Evolutionary conservation across 2,329 filamentous ascomycete species (phyloP).

Genomic region (Calcarisporium arbuscula): DNA sequence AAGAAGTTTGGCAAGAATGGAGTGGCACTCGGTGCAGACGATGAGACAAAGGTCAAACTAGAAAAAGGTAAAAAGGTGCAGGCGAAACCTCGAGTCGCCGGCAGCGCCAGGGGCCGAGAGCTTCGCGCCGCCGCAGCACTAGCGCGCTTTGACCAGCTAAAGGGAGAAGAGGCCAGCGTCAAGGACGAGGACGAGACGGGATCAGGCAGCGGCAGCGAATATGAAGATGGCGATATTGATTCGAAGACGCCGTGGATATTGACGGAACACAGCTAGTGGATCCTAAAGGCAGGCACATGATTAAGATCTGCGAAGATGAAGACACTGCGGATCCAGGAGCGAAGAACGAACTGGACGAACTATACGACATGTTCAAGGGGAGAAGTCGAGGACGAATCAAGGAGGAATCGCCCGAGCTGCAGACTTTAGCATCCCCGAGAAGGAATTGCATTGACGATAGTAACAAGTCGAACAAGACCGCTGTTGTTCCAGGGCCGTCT

Average conservation of each 20-base stretch:
- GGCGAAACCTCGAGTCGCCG: slow-evolving; percentile 66
- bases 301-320: slow-evolving; percentile 72
- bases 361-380: slow-evolving; percentile 38
- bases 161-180: slow-evolving; percentile 34
- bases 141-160: slow-evolving; percentile 60
- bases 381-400: slow-evolving; percentile 14
- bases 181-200: slow-evolving; percentile 33
- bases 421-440: too few species aligned
- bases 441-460: too few species aligned
- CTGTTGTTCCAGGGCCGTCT: too few species aligned
- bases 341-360: slow-evolving; percentile 53
- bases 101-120: slow-evolving; percentile 67
- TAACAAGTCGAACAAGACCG: too few species aligned
- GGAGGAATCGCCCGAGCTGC: slow-evolving; percentile 11
- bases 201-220: slow-evolving; percentile 40
- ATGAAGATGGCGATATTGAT: slow-evolving; percentile 38
- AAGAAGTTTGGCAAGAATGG: slow-evolving; percentile 74
- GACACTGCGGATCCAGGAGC: slow-evolving; percentile 38
- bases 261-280: slow-evolving; percentile 61
- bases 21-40: slow-evolving; percentile 62
- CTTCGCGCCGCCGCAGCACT: slow-evolving; percentile 70
- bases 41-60: slow-evolving; percentile 55
- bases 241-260: slow-evolving; percentile 54
- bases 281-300: slow-evolving; percentile 57
- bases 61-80: slow-evolving; percentile 59